Evolutionary conservation across 805 yeast species (phyloP), one percentile per base, ranked within the genome.

Genomic region (Hanseniaspora jakobsenii): DNA sequence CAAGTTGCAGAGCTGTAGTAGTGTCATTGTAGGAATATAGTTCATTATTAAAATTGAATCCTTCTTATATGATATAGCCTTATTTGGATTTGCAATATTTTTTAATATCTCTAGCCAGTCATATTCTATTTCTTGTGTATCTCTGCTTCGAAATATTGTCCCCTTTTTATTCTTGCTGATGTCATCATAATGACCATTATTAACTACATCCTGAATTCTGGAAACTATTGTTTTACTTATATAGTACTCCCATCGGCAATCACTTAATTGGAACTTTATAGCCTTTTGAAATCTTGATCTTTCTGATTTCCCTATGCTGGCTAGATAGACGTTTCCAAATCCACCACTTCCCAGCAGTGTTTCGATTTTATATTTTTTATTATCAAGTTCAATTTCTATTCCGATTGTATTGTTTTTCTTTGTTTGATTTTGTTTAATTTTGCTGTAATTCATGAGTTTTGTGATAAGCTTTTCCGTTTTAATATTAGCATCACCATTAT

Each of bases 201-300:
- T 22, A 6, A 32, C 16, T 4, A 53, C 39, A 2, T 52, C 58
- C 2, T 44, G 37, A 19, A 71, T 49, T 31, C 77, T 56, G 44
- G 57, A 47, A 29, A 73, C 74, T 1, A 82, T 65, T 51, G 76
- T 77, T 28, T 65, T 69, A 51, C 84, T 62, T 14, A 83, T 75
- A 56, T 81, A 84, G 53, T 70, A 82, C 59, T 86, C 95, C 95
- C 95, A 85, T 3, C 73, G 65, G 36, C 74, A 71, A 0, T 82
- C 64, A 0, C 89, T 84, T 14, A 69, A 66, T 54, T 81, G 85
- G 12, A 80, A 72, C 55, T 86, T 86, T 42, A 86, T 60, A 0
- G 95, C 94, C 40, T 67, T 70, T 27, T 71, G 54, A 1, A 60
- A 55, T 1, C 82, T 84, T 10, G 70, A 64, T 56, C 81, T 87